These are phyloP conservation scores for Hirschioporus abietinus DNA, from an alignment of 768 basidiomycete species.

Conservation along the genomic window DNA sequence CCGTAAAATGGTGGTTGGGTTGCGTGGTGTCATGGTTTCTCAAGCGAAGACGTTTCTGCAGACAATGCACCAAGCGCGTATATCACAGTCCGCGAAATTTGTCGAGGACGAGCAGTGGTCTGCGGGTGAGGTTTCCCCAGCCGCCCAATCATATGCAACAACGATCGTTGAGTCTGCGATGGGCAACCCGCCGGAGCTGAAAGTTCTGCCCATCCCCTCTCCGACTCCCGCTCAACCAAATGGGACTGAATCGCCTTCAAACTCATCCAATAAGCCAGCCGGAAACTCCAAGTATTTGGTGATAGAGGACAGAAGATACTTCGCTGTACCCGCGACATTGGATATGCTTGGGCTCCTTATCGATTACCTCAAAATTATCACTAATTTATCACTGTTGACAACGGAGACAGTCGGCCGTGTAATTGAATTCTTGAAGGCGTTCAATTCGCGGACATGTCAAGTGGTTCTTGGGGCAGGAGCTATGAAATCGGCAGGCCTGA, in stretches of 20 bases:
- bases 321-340: slow-evolving; percentile 79
- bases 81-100: slow-evolving; percentile 76
- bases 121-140: slow-evolving; percentile 63
- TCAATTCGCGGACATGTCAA: slow-evolving; percentile 97
- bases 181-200: slow-evolving; percentile 65
- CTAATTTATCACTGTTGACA: slow-evolving; percentile 84
- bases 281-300: slow-evolving; percentile 48
- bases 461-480: slow-evolving; percentile 97
- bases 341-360: slow-evolving; percentile 65
- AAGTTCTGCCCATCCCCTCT: slow-evolving; percentile 10
- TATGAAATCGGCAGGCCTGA: slow-evolving; percentile 96
- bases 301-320: slow-evolving; percentile 84
- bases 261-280: neutral
- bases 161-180: slow-evolving; percentile 79
- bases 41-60: slow-evolving; percentile 91
- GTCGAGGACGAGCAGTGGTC: slow-evolving; percentile 97
- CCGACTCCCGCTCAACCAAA: slow-evolving; percentile 12
- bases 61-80: slow-evolving; percentile 74
- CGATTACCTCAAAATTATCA: slow-evolving; percentile 84
- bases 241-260: slow-evolving; percentile 13
- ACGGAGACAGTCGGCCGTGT: slow-evolving; percentile 94
- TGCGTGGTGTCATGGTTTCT: slow-evolving; percentile 78
- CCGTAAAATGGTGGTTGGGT: slow-evolving; percentile 86
- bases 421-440: slow-evolving; percentile 95
- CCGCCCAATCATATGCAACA: slow-evolving; percentile 67